These are phyloP conservation scores for Ploettnerulaceae sp. DNA, from an alignment of 2,329 filamentous ascomycete species.

Conservation along the genomic window DNA sequence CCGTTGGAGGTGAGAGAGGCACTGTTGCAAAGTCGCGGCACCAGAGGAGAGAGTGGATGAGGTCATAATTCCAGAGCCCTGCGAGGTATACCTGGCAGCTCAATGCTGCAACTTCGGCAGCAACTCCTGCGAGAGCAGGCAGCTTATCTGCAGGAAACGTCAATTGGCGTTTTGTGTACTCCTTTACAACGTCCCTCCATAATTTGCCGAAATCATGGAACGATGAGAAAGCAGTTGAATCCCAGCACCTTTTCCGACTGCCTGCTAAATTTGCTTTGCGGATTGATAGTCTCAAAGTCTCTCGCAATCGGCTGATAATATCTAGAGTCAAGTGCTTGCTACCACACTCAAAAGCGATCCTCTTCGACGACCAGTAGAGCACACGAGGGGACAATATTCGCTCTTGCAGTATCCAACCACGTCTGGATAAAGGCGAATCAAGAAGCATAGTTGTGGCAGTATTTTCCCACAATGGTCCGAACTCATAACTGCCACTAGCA, in stretches of 20 bases:
- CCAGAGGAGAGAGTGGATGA: constrained; percentile 9
- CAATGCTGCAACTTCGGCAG: not conserved
- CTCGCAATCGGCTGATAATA: constrained; percentile 3
- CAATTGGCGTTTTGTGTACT: constrained; percentile 9
- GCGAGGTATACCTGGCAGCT: constrained; percentile 7
- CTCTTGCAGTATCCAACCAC: constrained; percentile 10
- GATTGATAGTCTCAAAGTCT: constrained; percentile 1
- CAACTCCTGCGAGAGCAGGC: constrained; percentile 9
- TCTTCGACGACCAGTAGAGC: not conserved
- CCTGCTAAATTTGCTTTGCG: not conserved
- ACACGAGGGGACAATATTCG: constrained; percentile 7
- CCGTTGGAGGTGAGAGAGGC: not conserved
- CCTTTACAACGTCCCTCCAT: constrained; percentile 8
- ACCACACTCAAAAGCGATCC: constrained; percentile 9
- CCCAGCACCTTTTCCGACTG: not conserved
- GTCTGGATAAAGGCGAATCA: constrained; percentile 7
- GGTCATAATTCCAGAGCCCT: constrained; percentile 6
- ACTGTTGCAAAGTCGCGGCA: constrained; percentile 8
- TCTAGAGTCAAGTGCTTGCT: constrained; percentile 6
- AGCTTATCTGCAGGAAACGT: constrained; percentile 5
- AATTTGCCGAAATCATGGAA: not conserved
- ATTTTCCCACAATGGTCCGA: constrained; percentile 3
- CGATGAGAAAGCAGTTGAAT: not conserved
- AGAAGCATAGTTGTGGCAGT: constrained; percentile 12
- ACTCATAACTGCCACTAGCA: not conserved